Conservation (phyloP, 1,284 basidiomycete genomes). For the Boletus mariae region DNA sequence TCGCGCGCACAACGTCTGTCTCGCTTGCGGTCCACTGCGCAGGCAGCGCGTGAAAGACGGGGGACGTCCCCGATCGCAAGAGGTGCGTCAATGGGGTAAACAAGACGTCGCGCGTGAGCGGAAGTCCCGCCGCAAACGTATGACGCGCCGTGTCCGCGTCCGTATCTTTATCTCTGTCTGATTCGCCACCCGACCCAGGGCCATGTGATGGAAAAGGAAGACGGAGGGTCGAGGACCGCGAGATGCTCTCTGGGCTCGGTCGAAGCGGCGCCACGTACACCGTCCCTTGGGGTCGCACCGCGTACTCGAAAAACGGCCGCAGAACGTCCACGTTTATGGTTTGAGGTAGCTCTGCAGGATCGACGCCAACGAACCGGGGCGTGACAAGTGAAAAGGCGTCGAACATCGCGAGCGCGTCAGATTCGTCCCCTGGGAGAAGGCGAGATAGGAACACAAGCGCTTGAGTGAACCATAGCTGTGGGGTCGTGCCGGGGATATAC, state of each 20-base stretch:
- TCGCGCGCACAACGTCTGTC: conserved; percentile 69
- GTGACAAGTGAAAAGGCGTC: conserved; percentile 18
- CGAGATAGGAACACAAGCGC: conserved; percentile 52
- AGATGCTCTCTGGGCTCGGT: conserved; percentile 52
- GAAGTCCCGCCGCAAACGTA: conserved; percentile 45
- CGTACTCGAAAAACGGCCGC: conserved; percentile 56
- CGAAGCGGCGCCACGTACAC: conserved; percentile 45
- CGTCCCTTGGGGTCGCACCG: conserved; percentile 34
- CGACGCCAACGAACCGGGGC: conserved; percentile 15
- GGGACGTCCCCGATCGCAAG: conserved; percentile 72
- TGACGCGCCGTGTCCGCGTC: not conserved
- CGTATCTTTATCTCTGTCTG: not conserved
- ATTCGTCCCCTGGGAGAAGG: conserved; percentile 67
- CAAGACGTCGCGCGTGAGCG: conserved; percentile 71
- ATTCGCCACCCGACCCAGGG: no score
- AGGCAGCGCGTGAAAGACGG: conserved; percentile 70
- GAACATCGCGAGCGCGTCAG: conserved; percentile 24
- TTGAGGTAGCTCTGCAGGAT: conserved; percentile 22
- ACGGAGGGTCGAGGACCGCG: conserved; percentile 49
- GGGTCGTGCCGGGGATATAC: conserved; percentile 48
- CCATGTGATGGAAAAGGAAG: conserved; percentile 33
- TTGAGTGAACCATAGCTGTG: conserved; percentile 63
- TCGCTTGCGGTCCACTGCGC: conserved; percentile 79
- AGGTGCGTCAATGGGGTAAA: conserved; percentile 77
- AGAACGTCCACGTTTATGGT: conserved; percentile 36